A percentile compares a stretch with the other conserved stretches of the same genome.
These are phyloP conservation scores for Ambrosia hybrid DNA, from an alignment of 140 eudicot genomes.

Conservation along the genomic window DNA sequence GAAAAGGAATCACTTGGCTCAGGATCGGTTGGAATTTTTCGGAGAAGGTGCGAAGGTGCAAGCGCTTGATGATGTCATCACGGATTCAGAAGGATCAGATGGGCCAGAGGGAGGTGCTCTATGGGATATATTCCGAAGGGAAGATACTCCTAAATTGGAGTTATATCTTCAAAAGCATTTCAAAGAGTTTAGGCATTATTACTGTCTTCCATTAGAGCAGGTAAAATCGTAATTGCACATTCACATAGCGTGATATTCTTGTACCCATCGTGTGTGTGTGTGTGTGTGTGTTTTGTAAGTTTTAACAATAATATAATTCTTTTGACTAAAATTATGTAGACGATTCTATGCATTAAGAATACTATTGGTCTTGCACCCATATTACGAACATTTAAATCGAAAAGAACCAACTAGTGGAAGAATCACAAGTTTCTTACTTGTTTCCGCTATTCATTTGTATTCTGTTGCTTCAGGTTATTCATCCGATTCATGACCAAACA, in stretches of 20 bases:
- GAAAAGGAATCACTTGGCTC: slow-evolving; percentile 36
- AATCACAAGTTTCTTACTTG: not conserved
- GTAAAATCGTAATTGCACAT: slow-evolving; percentile 2
- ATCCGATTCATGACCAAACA: slow-evolving; percentile 29
- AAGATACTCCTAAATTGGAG: slow-evolving; percentile 45
- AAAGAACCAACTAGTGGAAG: not conserved
- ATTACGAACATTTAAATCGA: not conserved
- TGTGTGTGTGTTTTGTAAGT: too few species aligned
- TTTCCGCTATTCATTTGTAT: not conserved
- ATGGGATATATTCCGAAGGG: slow-evolving; percentile 49
- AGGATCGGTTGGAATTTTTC: slow-evolving; percentile 36
- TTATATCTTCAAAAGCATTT: slow-evolving; percentile 40
- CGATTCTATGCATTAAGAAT: not conserved
- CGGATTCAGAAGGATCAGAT: slow-evolving; percentile 6
- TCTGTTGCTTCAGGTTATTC: slow-evolving; percentile 6
- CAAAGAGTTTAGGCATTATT: slow-evolving; percentile 41
- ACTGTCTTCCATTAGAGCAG: slow-evolving; percentile 30
- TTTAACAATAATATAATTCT: not conserved
- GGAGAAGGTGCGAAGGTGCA: not conserved
- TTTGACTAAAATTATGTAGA: not conserved
- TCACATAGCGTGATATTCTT: not conserved
- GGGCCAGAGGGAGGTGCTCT: slow-evolving; percentile 43
- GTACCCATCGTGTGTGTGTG: not conserved
- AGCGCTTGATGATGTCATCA: not conserved
- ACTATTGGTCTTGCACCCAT: not conserved